Evolutionary conservation across 1,139 yeast species (phyloP), one percentile per base, ranked within the genome.

Genomic region (Candida pseudoviswanathii): DNA sequence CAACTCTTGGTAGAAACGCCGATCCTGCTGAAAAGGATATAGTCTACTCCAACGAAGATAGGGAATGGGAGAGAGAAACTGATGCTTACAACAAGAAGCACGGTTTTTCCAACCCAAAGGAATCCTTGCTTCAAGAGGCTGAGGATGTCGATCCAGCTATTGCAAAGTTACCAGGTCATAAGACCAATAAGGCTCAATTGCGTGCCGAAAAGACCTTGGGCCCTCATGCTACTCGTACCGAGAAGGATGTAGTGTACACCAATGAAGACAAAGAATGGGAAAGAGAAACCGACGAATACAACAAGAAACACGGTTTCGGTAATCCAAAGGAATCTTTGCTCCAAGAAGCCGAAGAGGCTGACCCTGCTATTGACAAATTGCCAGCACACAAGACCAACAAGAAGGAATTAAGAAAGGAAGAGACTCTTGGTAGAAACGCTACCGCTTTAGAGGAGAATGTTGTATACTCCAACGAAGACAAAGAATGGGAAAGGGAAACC

Each of bases 11-110:
- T 25, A 21, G 43, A 4, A 41, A 41, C 6, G 49, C 45, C 8
- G 37, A 38, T 21, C 42, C 43, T 16, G 48, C 38, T 30, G 54
- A 37, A 7, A 46, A 47, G 25, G 56, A 51, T 36, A 30, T 51
- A 6, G 51, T 48, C 9, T 49, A 48, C 30, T 36, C 47, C 5
- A 46, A 46, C 3, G 27, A 48, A 24, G 38, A 41, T 21, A 47
- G 53, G n/a, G 52, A 56, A 27, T 39, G 42, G 43, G 72, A 68
- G 43, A 59, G 55, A 1, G 65, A 61, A n/a, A 63, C 65, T 30
- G 60, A 54, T 29, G 61, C 59, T 4, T 58, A 65, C 58, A 69
- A 69, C 60, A 67, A 63, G 54, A 55, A 66, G 51, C 68, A 61
- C 44, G 72, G 70, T 5, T 51, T 56, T 48, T 54, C 56, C 36